phyloP scores from a whole-genome alignment of 2,329 filamentous ascomycete genomes.

The Claviceps digitariae region DNA sequence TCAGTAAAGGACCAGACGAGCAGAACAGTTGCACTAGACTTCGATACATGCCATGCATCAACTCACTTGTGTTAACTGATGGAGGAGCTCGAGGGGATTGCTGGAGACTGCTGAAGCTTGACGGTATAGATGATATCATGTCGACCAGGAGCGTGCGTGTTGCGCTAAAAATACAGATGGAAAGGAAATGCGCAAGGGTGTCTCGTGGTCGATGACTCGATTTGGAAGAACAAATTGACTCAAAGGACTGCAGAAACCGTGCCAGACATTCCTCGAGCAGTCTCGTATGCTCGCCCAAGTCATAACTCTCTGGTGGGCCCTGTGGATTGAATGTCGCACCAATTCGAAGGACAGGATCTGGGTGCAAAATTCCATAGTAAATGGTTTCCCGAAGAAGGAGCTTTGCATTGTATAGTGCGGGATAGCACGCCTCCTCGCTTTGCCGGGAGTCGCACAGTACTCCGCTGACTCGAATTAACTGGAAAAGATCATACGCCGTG shows the following conservation, averaged over 20 bases:
- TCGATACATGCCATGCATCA: slow-evolving; percentile 6
- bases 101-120: not conserved
- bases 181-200: slow-evolving; percentile 39
- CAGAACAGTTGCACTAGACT: slow-evolving; percentile 34
- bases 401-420: slow-evolving; percentile 40
- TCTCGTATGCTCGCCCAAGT: slow-evolving; percentile 32
- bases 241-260: slow-evolving; percentile 40
- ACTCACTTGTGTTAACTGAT: slow-evolving; percentile 1
- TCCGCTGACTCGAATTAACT: slow-evolving; percentile 37
- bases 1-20: slow-evolving; percentile 27
- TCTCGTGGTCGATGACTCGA: slow-evolving; percentile 26
- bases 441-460: slow-evolving; percentile 34
- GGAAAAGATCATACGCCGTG: slow-evolving; percentile 37
- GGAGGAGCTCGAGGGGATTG: not conserved
- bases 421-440: slow-evolving; percentile 33
- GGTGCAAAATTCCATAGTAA: slow-evolving; percentile 39
- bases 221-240: slow-evolving; percentile 22
- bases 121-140: slow-evolving; percentile 13
- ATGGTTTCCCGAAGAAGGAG: slow-evolving; percentile 39
- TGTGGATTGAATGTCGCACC: slow-evolving; percentile 12
- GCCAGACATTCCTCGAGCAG: slow-evolving; percentile 36
- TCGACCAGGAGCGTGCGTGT: slow-evolving; percentile 38
- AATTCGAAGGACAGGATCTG: slow-evolving; percentile 28
- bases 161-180: slow-evolving; percentile 45
- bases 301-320: slow-evolving; percentile 26